Evolutionary conservation across 192 early-diverging fungal species (phyloP), one percentile per base, ranked within the genome.

Genomic region (Gamsiella multidivaricata): DNA sequence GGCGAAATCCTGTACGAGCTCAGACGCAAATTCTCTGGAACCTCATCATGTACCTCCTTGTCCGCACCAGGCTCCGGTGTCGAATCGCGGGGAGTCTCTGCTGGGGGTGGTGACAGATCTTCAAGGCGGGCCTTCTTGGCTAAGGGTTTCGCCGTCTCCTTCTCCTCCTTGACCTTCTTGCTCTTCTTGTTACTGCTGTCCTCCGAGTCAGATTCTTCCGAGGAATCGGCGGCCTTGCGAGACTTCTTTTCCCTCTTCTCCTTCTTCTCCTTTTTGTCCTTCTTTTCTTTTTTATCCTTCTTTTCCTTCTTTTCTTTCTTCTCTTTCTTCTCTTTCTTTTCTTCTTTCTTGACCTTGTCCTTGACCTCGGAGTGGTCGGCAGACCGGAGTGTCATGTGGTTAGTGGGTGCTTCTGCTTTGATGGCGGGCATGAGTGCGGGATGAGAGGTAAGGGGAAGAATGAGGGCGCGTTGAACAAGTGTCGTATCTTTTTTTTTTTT

Each of bases 1-100:
- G 84, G 79, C 5, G 90, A 86, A 58, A 94, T 80, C 34, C 84
- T 82, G 70, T 90, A 93, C 51, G 81, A 86, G 68, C 81, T 78
- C 37, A 93, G 45, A 3, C 74, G 80, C 47, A 88, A 73, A 57
- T 88, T 81, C 22, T 89, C 88, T 53, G 86, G 81, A 54, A 90
- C 75, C 18, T 85, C 85, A 25, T 80, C 83, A 29, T 70, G 65
- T 1, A 8, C 61, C 28, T 72, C 51, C 29, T 76, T 61, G 8
- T 56, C 64, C 12, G 55, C 62, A 17, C 57, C 56, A 2, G 72
- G 73, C 50, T 80, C 67, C 12, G 60, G 64, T 26, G 70, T 75
- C 52, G 68, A 57, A 20, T 85, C 82, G 14, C 69, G 61, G 9
- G 80, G 67, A 2, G 79, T 67, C 20, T 80, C 65, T 28, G 69